These are phyloP conservation scores for Xerocomus potaroensis DNA, from an alignment of 768 basidiomycete genomes.

Conservation along the genomic window DNA sequence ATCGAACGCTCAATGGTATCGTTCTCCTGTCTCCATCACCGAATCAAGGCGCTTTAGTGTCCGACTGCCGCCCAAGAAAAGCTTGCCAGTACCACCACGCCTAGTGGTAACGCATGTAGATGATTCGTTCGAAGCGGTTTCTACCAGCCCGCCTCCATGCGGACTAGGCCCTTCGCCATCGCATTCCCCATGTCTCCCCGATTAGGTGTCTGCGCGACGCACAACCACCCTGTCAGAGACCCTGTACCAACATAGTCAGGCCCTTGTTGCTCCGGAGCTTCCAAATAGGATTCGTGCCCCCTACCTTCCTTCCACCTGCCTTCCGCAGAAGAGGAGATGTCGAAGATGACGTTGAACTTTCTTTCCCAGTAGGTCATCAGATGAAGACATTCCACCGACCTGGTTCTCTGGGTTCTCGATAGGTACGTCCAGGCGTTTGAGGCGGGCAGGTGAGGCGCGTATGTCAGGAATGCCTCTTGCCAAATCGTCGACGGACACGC, in stretches of 20 bases:
- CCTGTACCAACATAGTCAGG: background rate
- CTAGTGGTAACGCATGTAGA: slow-evolving; percentile 5
- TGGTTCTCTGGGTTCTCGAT: slow-evolving; percentile 5
- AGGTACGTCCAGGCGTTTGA: slow-evolving; percentile 33
- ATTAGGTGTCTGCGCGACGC: background rate
- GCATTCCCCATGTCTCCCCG: no score
- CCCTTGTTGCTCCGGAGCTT: background rate
- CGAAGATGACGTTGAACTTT: slow-evolving; percentile 29
- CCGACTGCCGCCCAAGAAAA: slow-evolving; percentile 6
- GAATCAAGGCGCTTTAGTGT: background rate
- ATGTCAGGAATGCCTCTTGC: slow-evolving; percentile 26
- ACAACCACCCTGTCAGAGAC: background rate
- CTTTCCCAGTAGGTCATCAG: slow-evolving; percentile 24
- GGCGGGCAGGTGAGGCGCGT: slow-evolving; percentile 29
- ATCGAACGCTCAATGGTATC: slow-evolving; percentile 20
- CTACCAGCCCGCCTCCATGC: background rate
- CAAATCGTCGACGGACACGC: background rate
- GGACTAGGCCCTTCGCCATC: background rate
- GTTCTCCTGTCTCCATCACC: background rate
- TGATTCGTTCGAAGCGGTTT: slow-evolving; percentile 6
- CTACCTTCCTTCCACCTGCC: background rate
- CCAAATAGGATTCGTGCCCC: background rate
- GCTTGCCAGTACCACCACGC: slow-evolving; percentile 21
- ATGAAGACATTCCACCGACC: background rate
- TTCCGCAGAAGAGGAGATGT: slow-evolving; percentile 20